These are phyloP conservation scores for Backusella mclennaniae DNA, from an alignment of 192 early-diverging fungal genomes.

Conservation along the genomic window DNA sequence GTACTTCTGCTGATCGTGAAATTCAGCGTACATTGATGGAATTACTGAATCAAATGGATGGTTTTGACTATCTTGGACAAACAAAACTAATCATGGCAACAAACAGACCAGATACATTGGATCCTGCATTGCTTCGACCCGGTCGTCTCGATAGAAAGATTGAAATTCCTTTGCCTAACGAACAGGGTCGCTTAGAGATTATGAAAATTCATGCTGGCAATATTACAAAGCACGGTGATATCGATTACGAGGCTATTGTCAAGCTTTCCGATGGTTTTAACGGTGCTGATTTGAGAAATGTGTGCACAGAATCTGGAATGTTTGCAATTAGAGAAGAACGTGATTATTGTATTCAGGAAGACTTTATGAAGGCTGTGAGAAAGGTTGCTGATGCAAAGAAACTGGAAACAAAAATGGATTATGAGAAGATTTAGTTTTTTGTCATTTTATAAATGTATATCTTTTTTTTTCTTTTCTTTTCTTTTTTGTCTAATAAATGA, in stretches of 20 bases:
- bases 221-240: conserved; percentile 96
- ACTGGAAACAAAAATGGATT: conserved; percentile 86
- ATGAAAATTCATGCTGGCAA: conserved; percentile 93
- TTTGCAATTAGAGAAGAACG: conserved; percentile 99
- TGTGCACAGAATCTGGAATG: conserved; percentile 99
- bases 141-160: conserved; percentile 97
- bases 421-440: conserved; percentile 72
- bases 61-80: conserved; percentile 96
- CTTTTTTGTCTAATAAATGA: background rate
- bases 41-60: conserved; percentile 99
- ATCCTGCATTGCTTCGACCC: conserved; percentile 94
- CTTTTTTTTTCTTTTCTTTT: background rate
- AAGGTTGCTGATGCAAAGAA: conserved; percentile 99
- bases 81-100: conserved; percentile 99
- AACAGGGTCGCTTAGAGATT: conserved; percentile 95
- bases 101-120: conserved; percentile 97
- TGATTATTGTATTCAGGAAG: conserved; percentile 95
- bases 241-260: conserved; percentile 97
- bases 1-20: conserved; percentile 98
- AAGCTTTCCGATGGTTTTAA: conserved; percentile 99
- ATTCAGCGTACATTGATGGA: conserved; percentile 99
- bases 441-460: background rate
- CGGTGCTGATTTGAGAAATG: conserved; percentile 97
- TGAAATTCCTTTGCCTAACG: conserved; percentile 98
- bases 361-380: conserved; percentile 99